A percentile compares a stretch with the other conserved stretches of the same genome.
Evolutionary conservation across 2,329 filamentous ascomycete genomes (phyloP).

Genomic region (Curvularia lunata): DNA sequence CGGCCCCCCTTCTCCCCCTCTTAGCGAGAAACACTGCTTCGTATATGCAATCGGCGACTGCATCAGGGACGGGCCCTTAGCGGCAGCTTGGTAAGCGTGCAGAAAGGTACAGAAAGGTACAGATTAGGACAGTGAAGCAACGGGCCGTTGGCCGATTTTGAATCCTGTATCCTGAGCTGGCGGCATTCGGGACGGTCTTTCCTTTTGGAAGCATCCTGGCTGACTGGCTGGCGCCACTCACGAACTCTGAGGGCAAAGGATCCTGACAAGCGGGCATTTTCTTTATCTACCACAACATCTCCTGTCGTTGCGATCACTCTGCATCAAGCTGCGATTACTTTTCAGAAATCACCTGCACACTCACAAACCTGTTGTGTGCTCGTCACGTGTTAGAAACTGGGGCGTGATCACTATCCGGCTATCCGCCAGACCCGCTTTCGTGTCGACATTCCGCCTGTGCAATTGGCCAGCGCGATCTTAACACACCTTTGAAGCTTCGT

Average conservation of each 20-base stretch:
- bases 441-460: background rate
- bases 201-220: constrained; percentile 17
- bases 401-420: constrained; percentile 1
- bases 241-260: background rate
- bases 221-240: constrained; percentile 13
- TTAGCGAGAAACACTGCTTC: background rate
- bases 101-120: constrained; percentile 5
- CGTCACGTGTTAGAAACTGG: background rate
- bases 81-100: constrained; percentile 18
- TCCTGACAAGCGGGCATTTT: background rate
- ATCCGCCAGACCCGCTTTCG: background rate
- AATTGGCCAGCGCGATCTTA: constrained; percentile 7
- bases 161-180: constrained; percentile 10
- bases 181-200: constrained; percentile 5
- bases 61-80: constrained; percentile 2
- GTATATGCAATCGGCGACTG: constrained; percentile 9
- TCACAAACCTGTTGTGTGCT: background rate
- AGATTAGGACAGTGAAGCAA: constrained; percentile 11
- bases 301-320: background rate
- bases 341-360: background rate
- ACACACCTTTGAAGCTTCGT: constrained; percentile 1
- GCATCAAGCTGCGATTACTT: background rate
- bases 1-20: background rate
- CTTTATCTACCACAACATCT: constrained; percentile 1
- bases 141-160: constrained; percentile 13